These are phyloP conservation scores for Leccinum subgranulosum DNA, from an alignment of 768 basidiomycete genomes.

Conservation along the genomic window DNA sequence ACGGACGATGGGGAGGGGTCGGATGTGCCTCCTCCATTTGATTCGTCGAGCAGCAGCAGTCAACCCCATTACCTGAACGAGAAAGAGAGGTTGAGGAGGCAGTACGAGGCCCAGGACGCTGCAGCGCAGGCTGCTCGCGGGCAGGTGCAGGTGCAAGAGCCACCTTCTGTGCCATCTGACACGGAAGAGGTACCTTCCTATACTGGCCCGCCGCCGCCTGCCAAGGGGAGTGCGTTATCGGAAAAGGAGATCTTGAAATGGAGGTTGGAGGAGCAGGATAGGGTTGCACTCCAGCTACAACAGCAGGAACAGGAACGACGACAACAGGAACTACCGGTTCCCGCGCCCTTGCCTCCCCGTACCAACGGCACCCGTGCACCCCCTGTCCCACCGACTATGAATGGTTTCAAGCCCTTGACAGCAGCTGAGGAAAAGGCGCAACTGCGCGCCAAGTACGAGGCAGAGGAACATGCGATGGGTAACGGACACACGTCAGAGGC, in stretches of 20 bases:
- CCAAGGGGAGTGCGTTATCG: conserved; percentile 28
- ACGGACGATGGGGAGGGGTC: conserved; percentile 18
- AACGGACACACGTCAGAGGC: conserved; percentile 37
- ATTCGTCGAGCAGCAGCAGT: conserved; percentile 35
- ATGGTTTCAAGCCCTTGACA: conserved; percentile 41
- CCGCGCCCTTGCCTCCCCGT: conserved; percentile 26
- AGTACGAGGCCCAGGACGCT: conserved; percentile 66
- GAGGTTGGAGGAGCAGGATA: conserved; percentile 57
- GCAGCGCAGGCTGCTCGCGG: conserved; percentile 37
- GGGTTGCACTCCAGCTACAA: conserved; percentile 30
- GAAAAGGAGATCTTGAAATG: conserved; percentile 60
- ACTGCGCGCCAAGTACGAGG: conserved; percentile 60
- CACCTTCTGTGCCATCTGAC: conserved; percentile 17
- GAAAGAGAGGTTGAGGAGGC: conserved; percentile 65
- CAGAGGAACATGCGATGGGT: conserved; percentile 39
- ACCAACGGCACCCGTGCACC: conserved; percentile 29
- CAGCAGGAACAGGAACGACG: conserved; percentile 8
- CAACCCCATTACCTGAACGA: conserved; percentile 47
- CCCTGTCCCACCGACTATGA: conserved; percentile 26
- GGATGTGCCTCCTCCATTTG: conserved; percentile 56
- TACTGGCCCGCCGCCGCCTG: conserved; percentile 11
- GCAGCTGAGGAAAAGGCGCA: conserved; percentile 81
- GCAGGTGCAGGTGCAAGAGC: conserved; percentile 12
- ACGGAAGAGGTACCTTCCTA: conserved; percentile 23
- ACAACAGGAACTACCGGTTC: conserved; percentile 3